Conservation (phyloP, 2,329 filamentous ascomycete species). For the Xylariales sp. region DNA sequence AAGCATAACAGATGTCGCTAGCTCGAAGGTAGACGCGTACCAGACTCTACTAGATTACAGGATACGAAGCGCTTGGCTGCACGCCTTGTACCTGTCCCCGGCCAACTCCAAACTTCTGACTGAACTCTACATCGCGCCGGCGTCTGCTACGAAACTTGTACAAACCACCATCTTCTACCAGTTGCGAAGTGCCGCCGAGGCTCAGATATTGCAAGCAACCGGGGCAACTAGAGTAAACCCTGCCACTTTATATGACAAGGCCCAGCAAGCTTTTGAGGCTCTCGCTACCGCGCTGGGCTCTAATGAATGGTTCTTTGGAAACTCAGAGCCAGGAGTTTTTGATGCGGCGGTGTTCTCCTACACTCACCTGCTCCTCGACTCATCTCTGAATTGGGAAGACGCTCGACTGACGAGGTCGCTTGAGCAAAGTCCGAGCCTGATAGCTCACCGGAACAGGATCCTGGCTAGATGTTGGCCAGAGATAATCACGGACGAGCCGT, state of each 20-base stretch:
- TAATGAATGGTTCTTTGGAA: constrained; percentile 45
- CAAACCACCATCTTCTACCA: constrained; percentile 58
- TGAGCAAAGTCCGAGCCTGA: constrained; percentile 54
- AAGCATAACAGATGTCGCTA: constrained; percentile 42
- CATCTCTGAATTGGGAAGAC: constrained; percentile 59
- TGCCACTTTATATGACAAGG: constrained; percentile 37
- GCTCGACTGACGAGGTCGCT: constrained; percentile 55
- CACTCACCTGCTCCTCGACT: constrained; percentile 72
- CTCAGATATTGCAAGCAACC: constrained; percentile 65
- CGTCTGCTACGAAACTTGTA: constrained; percentile 57
- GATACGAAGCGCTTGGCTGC: constrained; percentile 85
- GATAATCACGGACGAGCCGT: too few species aligned
- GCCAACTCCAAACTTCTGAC: constrained; percentile 65
- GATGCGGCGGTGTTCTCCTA: constrained; percentile 91
- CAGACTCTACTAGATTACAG: constrained; percentile 69
- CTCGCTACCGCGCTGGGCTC: constrained; percentile 37
- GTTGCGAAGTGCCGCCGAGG: constrained; percentile 67
- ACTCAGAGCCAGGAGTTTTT: constrained; percentile 62
- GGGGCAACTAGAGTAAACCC: constrained; percentile 27
- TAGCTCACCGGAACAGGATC: constrained; percentile 59
- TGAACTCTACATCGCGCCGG: constrained; percentile 66
- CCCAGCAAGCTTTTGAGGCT: constrained; percentile 39
- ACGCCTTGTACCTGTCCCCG: constrained; percentile 73
- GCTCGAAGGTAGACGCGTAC: constrained; percentile 68
- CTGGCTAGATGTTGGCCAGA: constrained; percentile 44